phyloP scores from a whole-genome alignment of 1,284 basidiomycete genomes.

The Ustilago trichophora region DNA sequence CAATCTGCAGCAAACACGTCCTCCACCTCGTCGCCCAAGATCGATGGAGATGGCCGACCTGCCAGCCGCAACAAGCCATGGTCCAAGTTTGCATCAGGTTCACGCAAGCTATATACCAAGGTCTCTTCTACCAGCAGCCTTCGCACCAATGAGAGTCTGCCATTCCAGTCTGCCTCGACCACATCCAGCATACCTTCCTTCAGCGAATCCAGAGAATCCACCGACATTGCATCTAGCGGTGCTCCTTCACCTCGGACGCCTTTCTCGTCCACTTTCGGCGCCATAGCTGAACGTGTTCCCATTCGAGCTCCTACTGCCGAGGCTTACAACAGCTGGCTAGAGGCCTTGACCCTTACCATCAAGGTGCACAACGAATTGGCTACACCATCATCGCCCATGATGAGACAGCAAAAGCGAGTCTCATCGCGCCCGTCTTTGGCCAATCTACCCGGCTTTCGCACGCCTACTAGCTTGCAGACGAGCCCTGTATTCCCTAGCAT shows the following conservation, averaged over 20 bases:
- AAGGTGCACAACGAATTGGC: slow-evolving; percentile 10
- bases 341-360: slow-evolving; percentile 22
- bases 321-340: slow-evolving; percentile 9
- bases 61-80: slow-evolving; percentile 11
- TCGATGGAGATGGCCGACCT: background rate
- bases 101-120: slow-evolving; percentile 19
- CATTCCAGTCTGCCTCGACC: background rate
- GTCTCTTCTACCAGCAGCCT: slow-evolving; percentile 7
- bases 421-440: slow-evolving; percentile 8
- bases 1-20: background rate
- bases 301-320: slow-evolving; percentile 4
- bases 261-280: slow-evolving; percentile 2
- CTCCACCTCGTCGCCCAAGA: background rate
- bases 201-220: background rate
- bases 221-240: slow-evolving; percentile 11
- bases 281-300: background rate
- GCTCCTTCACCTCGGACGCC: slow-evolving; percentile 19
- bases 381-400: background rate
- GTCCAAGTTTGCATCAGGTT: slow-evolving; percentile 19
- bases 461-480: background rate
- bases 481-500: slow-evolving; percentile 1
- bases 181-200: slow-evolving; percentile 5
- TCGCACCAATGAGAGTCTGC: background rate
- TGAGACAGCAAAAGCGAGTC: background rate
- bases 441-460: slow-evolving; percentile 28